Percentiles rank a stretch among this genome's conserved stretches.
Evolutionary conservation across 2,329 filamentous ascomycete genomes (phyloP).

Genomic region (Trichoderma semiorbis): DNA sequence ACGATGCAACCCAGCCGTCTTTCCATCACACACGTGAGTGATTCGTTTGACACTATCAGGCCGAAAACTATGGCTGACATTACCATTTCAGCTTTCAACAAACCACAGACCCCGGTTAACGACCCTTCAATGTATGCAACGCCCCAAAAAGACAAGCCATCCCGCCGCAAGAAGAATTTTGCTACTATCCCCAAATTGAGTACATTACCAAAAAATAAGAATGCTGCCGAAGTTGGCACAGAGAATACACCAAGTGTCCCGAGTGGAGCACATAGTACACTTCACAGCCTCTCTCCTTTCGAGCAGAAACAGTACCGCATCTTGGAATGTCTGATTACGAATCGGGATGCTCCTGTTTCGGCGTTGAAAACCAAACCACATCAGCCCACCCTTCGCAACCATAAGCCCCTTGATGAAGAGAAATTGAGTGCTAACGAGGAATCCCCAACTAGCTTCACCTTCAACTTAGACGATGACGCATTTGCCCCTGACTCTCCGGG

Average conservation of each 20-base stretch:
- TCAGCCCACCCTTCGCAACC: background rate
- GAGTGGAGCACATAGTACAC: slow-evolving; percentile 31
- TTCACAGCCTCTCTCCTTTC: slow-evolving; percentile 34
- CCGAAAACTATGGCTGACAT: background rate
- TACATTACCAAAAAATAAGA: slow-evolving; percentile 8
- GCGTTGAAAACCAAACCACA: slow-evolving; percentile 20
- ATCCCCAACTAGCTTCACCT: slow-evolving; percentile 47
- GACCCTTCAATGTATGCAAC: slow-evolving; percentile 48
- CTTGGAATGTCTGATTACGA: slow-evolving; percentile 37
- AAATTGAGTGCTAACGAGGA: slow-evolving; percentile 33
- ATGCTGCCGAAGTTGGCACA: slow-evolving; percentile 19
- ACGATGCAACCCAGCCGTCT: background rate
- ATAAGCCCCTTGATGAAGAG: slow-evolving; percentile 2
- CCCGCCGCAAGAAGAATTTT: slow-evolving; percentile 13
- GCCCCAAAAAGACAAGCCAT: slow-evolving; percentile 22
- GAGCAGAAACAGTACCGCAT: slow-evolving; percentile 40
- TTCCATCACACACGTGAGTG: background rate
- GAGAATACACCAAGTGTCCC: slow-evolving; percentile 24
- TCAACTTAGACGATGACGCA: slow-evolving; percentile 43
- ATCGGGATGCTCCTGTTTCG: slow-evolving; percentile 21
- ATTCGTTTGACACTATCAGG: background rate
- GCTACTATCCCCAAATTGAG: background rate
- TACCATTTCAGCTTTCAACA: slow-evolving; percentile 4
- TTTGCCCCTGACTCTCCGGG: slow-evolving; percentile 36
- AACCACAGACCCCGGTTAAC: background rate